A percentile compares a stretch with the other conserved stretches of the same genome.
These are phyloP conservation scores for Poteriospumella lacustris DNA, from an alignment of 108 stramenopile species.

Conservation along the genomic window DNA sequence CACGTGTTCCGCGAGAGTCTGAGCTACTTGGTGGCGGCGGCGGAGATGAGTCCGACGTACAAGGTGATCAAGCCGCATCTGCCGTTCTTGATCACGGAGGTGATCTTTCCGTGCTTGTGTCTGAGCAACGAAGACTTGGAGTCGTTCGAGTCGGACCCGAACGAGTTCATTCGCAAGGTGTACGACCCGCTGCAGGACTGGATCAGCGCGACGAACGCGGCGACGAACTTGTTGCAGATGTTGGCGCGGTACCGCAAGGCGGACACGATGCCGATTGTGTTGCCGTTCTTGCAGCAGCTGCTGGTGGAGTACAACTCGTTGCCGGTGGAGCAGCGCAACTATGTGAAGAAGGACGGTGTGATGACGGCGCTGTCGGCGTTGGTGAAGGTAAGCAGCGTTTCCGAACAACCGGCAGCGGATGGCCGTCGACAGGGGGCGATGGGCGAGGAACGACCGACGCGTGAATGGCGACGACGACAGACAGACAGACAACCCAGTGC, in stretches of 20 bases:
- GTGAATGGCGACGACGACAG: no score
- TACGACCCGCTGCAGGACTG: conserved; percentile 90
- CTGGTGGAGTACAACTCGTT: conserved; percentile 68
- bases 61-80: conserved; percentile 92
- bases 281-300: conserved; percentile 70
- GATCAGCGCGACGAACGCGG: conserved; percentile 82
- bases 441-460: no score
- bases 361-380: conserved; percentile 77
- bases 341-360: conserved; percentile 84
- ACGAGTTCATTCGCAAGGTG: conserved; percentile 86
- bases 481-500: no score
- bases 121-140: conserved; percentile 75
- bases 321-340: conserved; percentile 64
- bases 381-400: conserved; percentile 55
- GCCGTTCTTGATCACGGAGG: conserved; percentile 90
- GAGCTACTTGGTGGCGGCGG: conserved; percentile 76
- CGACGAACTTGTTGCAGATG: conserved; percentile 81
- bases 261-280: conserved; percentile 74
- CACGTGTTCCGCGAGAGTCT: conserved; percentile 86
- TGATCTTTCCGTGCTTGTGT: conserved; percentile 87
- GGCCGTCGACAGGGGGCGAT: no score
- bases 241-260: conserved; percentile 81
- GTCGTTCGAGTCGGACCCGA: conserved; percentile 86
- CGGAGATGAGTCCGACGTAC: conserved; percentile 85
- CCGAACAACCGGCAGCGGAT: no score